Base-by-base conservation (phyloP, 2,329 filamentous ascomycete genomes). In the Pestalotiopsis sp. region DNA sequence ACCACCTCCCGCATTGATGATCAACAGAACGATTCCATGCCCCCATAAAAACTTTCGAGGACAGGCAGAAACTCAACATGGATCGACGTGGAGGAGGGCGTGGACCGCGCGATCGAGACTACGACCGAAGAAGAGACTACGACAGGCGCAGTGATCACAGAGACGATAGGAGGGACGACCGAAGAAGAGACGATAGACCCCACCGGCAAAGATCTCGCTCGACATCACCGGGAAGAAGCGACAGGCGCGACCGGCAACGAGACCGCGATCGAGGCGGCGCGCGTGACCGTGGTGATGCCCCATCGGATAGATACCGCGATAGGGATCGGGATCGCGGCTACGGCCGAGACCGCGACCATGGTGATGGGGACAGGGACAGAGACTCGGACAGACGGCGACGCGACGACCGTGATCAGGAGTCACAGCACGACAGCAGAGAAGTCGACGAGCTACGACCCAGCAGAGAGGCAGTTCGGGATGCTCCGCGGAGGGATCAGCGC, bases 261-360 rank as follows among this genome's bases (percentile, higher is more conserved):
- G 71, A 76, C 41, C 75, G 74, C 27, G 82, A 81, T 66, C 72
- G 73, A 68, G 62, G 62, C 12, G 27, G 38, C 40, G 40, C 40
- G 25, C 59, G 59, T 31, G 61, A 64, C 40, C 61, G 61, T 12
- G 23, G 52, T 49, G 52, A 66, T 38, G 65, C 31, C 14, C 63
- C 63, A 3, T 49, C 52, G 14, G 65, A 66, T 20, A 60, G 65
- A 17, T 66, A 59, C n/a, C 65, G 65, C 31, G 65, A 66, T 13
- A 49, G 78, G 73, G 83, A 85, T 20, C 70, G 71, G 20, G 72
- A 70, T 75, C 78, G 76, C 36, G 76, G 77, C 9, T 77, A 80
- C 63, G 77, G 73, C 25, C 71, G 76, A 65, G 75, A 80, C 36
- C 75, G 78, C n/a, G 75, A 73, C 5, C 68, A 72, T 11, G 80